These are phyloP conservation scores for Liquidambar formosana DNA, from an alignment of 164 flowering plant species.

Conservation along the genomic window DNA sequence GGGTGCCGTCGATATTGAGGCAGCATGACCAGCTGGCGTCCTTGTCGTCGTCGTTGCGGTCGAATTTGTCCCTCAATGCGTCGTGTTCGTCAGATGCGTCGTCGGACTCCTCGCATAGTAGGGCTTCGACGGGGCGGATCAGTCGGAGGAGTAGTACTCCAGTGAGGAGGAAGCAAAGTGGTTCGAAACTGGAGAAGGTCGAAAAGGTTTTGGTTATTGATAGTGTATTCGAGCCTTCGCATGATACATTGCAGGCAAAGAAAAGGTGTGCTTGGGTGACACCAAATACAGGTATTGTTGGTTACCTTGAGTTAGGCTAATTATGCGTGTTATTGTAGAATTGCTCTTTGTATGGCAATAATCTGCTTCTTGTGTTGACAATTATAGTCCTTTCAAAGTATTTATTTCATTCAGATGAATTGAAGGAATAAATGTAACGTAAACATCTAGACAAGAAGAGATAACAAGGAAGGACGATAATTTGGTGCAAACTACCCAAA, in stretches of 20 bases:
- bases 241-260: conserved; percentile 31
- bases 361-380: too few species aligned
- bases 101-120: conserved; percentile 56
- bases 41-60: conserved; percentile 16
- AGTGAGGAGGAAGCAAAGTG: conserved; percentile 39
- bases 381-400: too few species aligned
- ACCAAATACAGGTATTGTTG: conserved; percentile 57
- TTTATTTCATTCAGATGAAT: too few species aligned
- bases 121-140: conserved; percentile 59
- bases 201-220: conserved; percentile 27
- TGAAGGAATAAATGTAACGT: too few species aligned
- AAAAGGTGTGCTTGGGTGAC: conserved; percentile 88
- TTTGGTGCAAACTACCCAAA: too few species aligned
- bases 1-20: conserved; percentile 33
- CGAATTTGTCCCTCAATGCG: conserved; percentile 56
- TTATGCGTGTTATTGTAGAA: background rate
- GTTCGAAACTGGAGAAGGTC: conserved; percentile 23
- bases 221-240: conserved; percentile 13
- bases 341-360: background rate
- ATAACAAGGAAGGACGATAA: too few species aligned
- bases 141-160: conserved; percentile 7
- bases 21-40: conserved; percentile 23
- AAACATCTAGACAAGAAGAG: too few species aligned
- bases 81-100: conserved; percentile 78
- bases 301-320: background rate